Evolutionary conservation across 192 early-diverging fungal species (phyloP), one percentile per base, ranked within the genome.

Genomic region (Coemansia sp.): DNA sequence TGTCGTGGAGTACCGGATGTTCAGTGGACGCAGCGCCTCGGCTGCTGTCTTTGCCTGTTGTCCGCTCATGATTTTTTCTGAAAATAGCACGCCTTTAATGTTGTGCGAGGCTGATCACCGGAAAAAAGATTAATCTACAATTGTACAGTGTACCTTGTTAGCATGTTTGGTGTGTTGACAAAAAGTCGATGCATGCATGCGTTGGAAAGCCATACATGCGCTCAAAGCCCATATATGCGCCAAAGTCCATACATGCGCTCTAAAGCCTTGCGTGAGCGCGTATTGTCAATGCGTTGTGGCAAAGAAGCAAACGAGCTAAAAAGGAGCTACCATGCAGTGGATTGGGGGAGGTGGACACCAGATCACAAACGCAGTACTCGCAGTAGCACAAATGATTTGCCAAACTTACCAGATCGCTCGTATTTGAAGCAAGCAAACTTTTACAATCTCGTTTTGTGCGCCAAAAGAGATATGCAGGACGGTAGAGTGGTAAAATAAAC

Each of bases 1-100:
- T 65, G 87, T 85, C 26, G 87, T 83, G 61, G 84, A 85, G 70
- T 91, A 88, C 83, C 89, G 91, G 75, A 94, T 77, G 60, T 86
- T 81, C 45, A 95, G 84, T 57, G 90, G 89, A 64, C 92, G 87
- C 64, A 87, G 76, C 27, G 82, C 81, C 73, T 85, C 69, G 26
- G 68, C 68, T 22, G 64, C 67, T 32, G 63, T 71, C 65, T 74
- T 74, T 64, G 69, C 69, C 56, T 67, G 73, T 14, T 67, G 69
- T 19, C 61, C 68, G 52, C 54, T 71, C 78, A 81, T 81, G 55
- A 29, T 64, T 39, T 49, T 22, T 45, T 45, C 41, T 45, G 12
- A 45, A 45, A 45, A 45, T 45, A 16, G 41, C 35, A 23, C 8
- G 50, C 45, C 16, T 47, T n/a, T 35, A 7, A 35, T 35, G 32